Evolutionary conservation across 2,329 filamentous ascomycete species (phyloP), one percentile per base, ranked within the genome.

Genomic region (Colletotrichum sp.): DNA sequence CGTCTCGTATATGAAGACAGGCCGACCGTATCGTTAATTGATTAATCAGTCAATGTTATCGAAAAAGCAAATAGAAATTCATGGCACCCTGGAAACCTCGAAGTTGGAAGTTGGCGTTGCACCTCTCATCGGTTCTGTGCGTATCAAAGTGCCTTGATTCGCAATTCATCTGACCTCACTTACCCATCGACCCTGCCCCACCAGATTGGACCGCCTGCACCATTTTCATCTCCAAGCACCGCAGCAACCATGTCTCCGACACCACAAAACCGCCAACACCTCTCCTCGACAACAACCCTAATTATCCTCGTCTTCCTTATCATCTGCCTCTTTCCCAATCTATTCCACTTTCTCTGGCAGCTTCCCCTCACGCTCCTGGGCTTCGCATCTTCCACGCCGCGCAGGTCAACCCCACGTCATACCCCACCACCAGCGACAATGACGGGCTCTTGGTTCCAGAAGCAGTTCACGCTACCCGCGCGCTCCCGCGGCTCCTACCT

Each of bases 401-500:
- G 39, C 57, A 64, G 63, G 30, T 34, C 36, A 30, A 71, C 79
- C 82, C 72, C 68, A 71, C 77, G 55, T 75, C 69, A 72, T 79
- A 79, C 76, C 76, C 81, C 77, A 78, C 77, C 78, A 77, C 73
- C 79, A 48, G 71, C 79, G 75, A 84, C 81, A 74, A 92, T 93
- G 91, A 73, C 75, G 48, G 89, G 91, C 81, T 95, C 92, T 77
- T 98, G 95, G 95, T 92, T 90, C 80, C 96, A 98, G 86, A 98
- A 97, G 85, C 91, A 93, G 67, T 93, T 99, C 86, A 92, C 92
- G 2, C 93, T 99, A 16, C 95, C 95, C 67, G 83, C 95, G 24
- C 91, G 92, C 82, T 91, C 93, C 60, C 93, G 96, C 76, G 97
- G 97, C 83, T 95, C 93, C 69, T 98, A 98, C 87, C 94, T 99